Base-by-base conservation (phyloP, 805 yeast genomes). In the Kuraishia capsulata region DNA sequence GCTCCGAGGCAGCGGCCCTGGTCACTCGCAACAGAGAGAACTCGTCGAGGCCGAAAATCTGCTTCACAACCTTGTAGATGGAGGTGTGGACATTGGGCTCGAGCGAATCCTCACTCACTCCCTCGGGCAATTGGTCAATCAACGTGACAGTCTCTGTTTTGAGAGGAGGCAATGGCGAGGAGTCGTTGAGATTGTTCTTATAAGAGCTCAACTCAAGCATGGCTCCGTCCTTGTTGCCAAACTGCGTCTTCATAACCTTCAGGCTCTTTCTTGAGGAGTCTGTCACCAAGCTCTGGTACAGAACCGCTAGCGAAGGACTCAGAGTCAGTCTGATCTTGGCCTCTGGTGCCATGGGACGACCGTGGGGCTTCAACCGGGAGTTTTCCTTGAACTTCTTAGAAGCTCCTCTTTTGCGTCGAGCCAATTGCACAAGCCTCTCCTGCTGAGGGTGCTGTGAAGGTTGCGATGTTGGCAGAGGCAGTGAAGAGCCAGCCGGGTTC, bases 21-120 rank as follows among this genome's bases (percentile, higher is more conserved):
- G 80, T 73, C 10, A 74, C 69, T 34, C 81, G 57, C 6, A 74
- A 57, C 20, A 73, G 46, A 1, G 77, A 59, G 49, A 63, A 74
- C 10, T 65, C 64, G 4, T 52, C 51, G 4, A 59, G 32, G 3
- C 64, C 63, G 49, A 73, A 74, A 10, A 72, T 47, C 2, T 61
- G 51, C 30, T 55, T 52, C 1, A 73, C 59, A 0, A 78, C 78
- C 0, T 69, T 65, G 44, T 69, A 67, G 20, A 74, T 62, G 3
- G 68, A 56, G 40, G 61, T 61, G 49, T 61, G 66, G 3, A 66
- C 61, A 3, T 13, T 13, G 13, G 31, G 67, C 17, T 28, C 31
- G 17, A 28, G 17, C 14, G 9, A 5, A 6, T 14, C 17, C 31
- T 28, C 31, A 13, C 6, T 28, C 14, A 28, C 17, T 5, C 31